Evolutionary conservation across 257 asterid species (phyloP), one percentile per base, ranked within the genome.

Genomic region (Scutellaria barbata): DNA sequence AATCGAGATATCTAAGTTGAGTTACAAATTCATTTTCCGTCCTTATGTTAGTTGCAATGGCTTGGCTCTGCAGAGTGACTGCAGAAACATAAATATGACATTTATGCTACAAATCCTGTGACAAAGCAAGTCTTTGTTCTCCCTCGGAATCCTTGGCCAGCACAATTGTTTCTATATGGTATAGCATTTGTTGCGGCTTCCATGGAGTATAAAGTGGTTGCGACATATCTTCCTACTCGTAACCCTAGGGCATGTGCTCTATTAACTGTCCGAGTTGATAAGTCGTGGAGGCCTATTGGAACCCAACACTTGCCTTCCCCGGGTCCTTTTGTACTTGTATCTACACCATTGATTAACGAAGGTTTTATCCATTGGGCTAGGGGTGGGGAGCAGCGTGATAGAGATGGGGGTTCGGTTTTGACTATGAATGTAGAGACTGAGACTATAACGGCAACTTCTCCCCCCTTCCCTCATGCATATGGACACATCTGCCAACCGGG

Each of bases 391-490:
- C 35, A 30, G 3, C 35, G 5, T 30, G 3, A 1, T 9, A 5
- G 9, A 3, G 8, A 5, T 6, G 35, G 8, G 5, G 18, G 7
- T 43, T 10, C 0, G 5, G 39, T 63, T 11, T 7, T 63, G 54
- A 63, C 53, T 43, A 42, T 63, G 40, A 63, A 63, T 8, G 17
- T 41, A 5, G 68, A 41, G 40, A 63, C 68, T 63, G 68, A 63
- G 43, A 20, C 5, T 42, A 18, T 63, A n/a, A 43, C 17, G 0
- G 53, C 18, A 54, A 41, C 8, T 40, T 37, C 39, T 7, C 22
- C 4, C 16, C 43, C 43, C 13, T 10, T 11, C 17, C 63, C 42
- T 17, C 1, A 3, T 3, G 35, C 9, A 7, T 0, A 1, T 3
- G 13, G 5, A 8, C 5, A 5, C 35, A 30, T 2, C 35, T 55